Evolutionary conservation across 176 grass and related monocot species (phyloP).

Genomic region (Hyparrhenia diplandra): DNA sequence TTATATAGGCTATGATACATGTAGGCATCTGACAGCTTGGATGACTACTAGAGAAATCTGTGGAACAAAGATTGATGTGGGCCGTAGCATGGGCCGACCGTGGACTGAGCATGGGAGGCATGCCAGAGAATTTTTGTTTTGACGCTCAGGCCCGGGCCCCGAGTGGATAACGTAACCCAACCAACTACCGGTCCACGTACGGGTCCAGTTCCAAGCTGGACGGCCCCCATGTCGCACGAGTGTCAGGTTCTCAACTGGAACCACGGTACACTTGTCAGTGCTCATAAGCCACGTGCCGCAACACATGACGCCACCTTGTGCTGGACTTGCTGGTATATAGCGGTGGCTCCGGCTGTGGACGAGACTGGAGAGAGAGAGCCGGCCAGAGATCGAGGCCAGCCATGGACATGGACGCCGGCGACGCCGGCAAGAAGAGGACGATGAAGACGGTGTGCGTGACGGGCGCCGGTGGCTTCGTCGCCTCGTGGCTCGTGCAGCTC

Average conservation of each 20-base stretch:
- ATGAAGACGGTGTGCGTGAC: constrained; percentile 68
- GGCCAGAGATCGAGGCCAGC: neutral
- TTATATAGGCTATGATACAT: no score
- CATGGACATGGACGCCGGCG: neutral
- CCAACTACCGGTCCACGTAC: neutral
- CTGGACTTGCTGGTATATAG: neutral
- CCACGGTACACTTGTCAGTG: neutral
- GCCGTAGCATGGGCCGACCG: neutral
- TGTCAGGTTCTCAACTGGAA: neutral
- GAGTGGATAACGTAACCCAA: neutral
- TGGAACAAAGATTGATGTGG: neutral
- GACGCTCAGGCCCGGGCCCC: neutral
- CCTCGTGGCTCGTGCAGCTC: constrained; percentile 59
- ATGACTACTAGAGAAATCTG: no score
- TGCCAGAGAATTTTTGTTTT: neutral
- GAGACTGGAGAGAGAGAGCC: no score
- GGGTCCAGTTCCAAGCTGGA: no score
- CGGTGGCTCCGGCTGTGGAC: neutral
- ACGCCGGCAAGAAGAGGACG: neutral
- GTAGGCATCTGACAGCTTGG: no score
- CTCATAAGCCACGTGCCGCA: neutral
- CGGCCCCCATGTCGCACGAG: neutral
- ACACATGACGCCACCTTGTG: neutral
- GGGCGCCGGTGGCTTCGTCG: constrained; percentile 64
- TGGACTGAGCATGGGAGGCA: neutral